Conservation (phyloP, 306 rosid genomes). For the Cucumis cinereus region DNA sequence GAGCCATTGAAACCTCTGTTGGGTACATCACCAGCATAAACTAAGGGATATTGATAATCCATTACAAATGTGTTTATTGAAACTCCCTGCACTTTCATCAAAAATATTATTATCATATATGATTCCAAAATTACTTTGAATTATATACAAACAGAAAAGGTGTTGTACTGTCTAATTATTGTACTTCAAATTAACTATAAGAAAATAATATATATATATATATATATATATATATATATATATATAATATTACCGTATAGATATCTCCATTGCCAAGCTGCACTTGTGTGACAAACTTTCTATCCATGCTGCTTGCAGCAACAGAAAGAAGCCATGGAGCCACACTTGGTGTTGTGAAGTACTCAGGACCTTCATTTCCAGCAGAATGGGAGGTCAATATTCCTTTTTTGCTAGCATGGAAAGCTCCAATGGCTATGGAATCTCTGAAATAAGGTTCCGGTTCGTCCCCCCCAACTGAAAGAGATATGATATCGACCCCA, state of each 20-base stretch:
- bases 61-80: constrained; percentile 30
- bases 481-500: constrained; percentile 35
- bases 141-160: too few relatives aligned
- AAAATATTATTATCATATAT: background rate
- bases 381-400: constrained; percentile 26
- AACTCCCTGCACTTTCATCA: constrained; percentile 22
- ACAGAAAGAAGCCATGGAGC: constrained; percentile 42
- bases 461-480: background rate
- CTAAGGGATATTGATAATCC: constrained; percentile 17
- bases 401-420: constrained; percentile 34
- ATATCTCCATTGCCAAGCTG: constrained; percentile 16
- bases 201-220: too few relatives aligned
- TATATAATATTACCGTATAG: constrained; percentile 18
- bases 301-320: constrained; percentile 32
- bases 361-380: constrained; percentile 17
- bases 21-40: constrained; percentile 33
- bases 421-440: constrained; percentile 26
- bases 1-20: constrained; percentile 3
- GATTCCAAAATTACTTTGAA: too few relatives aligned
- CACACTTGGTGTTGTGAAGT: background rate
- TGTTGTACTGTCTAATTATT: too few relatives aligned
- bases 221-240: too few relatives aligned
- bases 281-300: constrained; percentile 22
- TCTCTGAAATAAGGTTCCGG: background rate
- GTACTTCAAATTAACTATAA: too few relatives aligned